Base-by-base conservation (phyloP, 768 basidiomycete genomes). In the Pleurotus ostreatus region DNA sequence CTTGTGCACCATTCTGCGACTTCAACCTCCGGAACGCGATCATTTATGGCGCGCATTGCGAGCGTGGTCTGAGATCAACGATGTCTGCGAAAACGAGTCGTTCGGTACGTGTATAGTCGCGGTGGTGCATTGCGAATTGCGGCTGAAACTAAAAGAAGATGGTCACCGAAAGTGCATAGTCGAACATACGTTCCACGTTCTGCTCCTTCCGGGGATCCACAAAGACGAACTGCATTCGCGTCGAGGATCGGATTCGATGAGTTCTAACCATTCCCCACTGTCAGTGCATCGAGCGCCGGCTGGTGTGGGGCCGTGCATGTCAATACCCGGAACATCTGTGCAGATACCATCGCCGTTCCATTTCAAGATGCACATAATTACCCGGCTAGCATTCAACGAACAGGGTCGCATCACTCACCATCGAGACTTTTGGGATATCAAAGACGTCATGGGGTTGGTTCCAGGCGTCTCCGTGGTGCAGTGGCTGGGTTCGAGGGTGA, bases 351-450 rank as follows among this genome's bases (percentile, higher is more conserved):
- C 86, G 13, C 87, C 89, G 1, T 70, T 92, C n/a, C 87, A 90
- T 65, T 74, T 90, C 62, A 78, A 81, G 63, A 78, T 93, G 4
- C 87, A 79, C 46, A 80, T 92, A 48, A 77, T 88, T 56, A 88
- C 89, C 3, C 80, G 84, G 25, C 78, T 92, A 37, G 78, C 81
- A 30, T 90, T 93, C 70, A 92, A 92, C 69, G 90, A 92, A 62
- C 85, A 85, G 64, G 88, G 87, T n/a, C 81, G 79, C 57, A 85
- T 93, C 59, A 86, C 88, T 3, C 80, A 84, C 62, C 91, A 94
- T 66, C 80, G 88, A 25, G 91, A 92, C 64, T 76, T 88, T 39
- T 92, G 88, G 88, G 89, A 92, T 61, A 75, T 89, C 43, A 83
- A 85, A 66, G 91, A 93, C 65, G 73, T 92, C 57, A 74, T 90